Percentiles rank a stretch among this genome's conserved stretches.
These are phyloP conservation scores for Limnanthes douglasii DNA, from an alignment of 345 rosid genomes.

Conservation along the genomic window DNA sequence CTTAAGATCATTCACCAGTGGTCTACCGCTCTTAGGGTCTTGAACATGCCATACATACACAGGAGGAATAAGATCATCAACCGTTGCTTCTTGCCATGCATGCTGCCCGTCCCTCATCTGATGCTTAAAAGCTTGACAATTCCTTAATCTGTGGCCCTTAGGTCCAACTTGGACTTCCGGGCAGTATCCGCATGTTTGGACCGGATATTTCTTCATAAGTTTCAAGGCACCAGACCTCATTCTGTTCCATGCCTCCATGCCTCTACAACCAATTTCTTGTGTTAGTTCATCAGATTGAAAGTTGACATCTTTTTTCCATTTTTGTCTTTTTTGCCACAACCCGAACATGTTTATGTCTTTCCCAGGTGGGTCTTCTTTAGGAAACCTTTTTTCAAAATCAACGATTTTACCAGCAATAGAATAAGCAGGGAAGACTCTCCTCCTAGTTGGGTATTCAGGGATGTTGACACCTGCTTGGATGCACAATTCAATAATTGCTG, in stretches of 20 bases:
- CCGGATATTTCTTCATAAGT: conserved; percentile 26
- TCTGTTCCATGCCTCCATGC: conserved; percentile 27
- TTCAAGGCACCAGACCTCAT: conserved; percentile 23
- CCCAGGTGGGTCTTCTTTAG: conserved; percentile 22
- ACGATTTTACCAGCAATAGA: conserved; percentile 20
- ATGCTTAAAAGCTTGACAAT: conserved; percentile 35
- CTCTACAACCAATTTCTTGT: conserved; percentile 16
- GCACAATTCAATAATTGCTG: conserved; percentile 34
- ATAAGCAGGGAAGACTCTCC: conserved; percentile 27
- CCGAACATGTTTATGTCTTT: conserved; percentile 22
- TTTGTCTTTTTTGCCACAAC: conserved; percentile 27
- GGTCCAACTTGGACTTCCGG: conserved; percentile 34
- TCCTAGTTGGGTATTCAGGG: conserved; percentile 31
- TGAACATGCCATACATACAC: conserved; percentile 32
- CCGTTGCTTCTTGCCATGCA: conserved; percentile 39
- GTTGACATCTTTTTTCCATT: conserved; percentile 6
- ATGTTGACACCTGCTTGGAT: conserved; percentile 37
- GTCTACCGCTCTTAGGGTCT: conserved; percentile 8
- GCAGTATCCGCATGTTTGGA: conserved; percentile 40
- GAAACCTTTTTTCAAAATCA: conserved; percentile 33
- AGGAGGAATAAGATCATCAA: conserved; percentile 32
- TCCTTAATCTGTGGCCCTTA: conserved; percentile 36
- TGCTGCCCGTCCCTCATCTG: conserved; percentile 54
- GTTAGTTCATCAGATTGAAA: conserved; percentile 6
- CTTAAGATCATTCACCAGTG: conserved; percentile 23